A percentile compares a stretch with the other conserved stretches of the same genome.
Conservation (phyloP, 2,329 filamentous ascomycete species). For the Calonectria hawksworthii region DNA sequence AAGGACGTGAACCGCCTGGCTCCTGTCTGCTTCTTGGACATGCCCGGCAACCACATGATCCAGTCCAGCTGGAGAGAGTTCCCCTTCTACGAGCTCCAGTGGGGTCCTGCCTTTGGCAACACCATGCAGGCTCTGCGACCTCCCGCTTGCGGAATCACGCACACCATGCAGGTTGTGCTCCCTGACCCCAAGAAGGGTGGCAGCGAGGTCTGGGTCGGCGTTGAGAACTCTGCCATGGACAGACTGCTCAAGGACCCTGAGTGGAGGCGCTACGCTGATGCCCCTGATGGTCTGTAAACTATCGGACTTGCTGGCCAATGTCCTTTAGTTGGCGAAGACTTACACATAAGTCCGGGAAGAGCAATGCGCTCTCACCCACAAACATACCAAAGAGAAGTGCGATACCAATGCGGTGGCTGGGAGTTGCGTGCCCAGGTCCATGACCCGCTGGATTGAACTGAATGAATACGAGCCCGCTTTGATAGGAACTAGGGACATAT, state of each 20-base stretch:
- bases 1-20: constrained; percentile 22
- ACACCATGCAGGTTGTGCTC: constrained; percentile 31
- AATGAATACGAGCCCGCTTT: background rate
- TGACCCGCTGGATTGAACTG: background rate
- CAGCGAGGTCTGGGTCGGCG: constrained; percentile 24
- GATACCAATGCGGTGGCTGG: background rate
- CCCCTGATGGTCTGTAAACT: constrained; percentile 18
- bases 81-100: constrained; percentile 29
- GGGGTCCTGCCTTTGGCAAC: constrained; percentile 23
- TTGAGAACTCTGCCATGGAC: constrained; percentile 26
- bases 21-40: constrained; percentile 26
- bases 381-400: background rate
- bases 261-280: constrained; percentile 19
- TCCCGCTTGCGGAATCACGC: constrained; percentile 24
- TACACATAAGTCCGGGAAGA: background rate
- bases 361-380: background rate
- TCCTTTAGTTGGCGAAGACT: background rate
- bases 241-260: constrained; percentile 18
- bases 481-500: background rate
- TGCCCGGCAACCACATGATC: constrained; percentile 30
- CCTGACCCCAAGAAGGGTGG: constrained; percentile 27
- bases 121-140: constrained; percentile 21
- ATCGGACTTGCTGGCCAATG: background rate
- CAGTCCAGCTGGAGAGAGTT: constrained; percentile 28
- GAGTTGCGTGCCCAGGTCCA: background rate